Evolutionary conservation across 805 yeast genomes (phyloP), one percentile per base, ranked within the genome.

Genomic region (Kazachstania bromeliacearum): DNA sequence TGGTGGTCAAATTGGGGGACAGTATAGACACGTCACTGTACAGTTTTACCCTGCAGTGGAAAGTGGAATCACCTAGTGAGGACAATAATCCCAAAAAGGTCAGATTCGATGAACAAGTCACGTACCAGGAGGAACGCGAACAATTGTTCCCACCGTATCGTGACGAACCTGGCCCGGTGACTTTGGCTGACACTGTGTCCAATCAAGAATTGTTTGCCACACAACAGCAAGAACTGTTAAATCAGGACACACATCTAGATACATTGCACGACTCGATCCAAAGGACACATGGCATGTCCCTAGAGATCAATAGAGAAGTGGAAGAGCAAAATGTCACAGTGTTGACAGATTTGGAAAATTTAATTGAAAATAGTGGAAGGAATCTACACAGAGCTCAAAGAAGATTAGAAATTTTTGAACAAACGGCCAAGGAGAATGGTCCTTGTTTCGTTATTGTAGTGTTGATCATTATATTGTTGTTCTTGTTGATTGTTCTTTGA

Each of bases 361-460:
- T 68, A 28, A 52, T 74, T 14, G 69, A 66, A 33, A 45, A 55
- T 22, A 60, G 68, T n/a, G 68, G 66, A 18, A 47, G 60, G 24
- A 60, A 64, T 25, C 47, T 74, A 10, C 45, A 50, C 3, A 51
- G 66, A 22, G 77, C 77, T 0, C 57, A 58, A 28, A 51, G 51
- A 24, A 59, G 67, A 38, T 45, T 74, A 33, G 54, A 49, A 5
- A 53, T 51, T 20, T 70, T 70, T 35, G 61, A 62, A 24, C 55
- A 55, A 13, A 63, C 60, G 20, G 59, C 73, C 12, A 63, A 60
- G 31, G 70, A 68, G 38, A 68, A 70, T 43, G 71, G 72, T 0
- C 71, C 68, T 23, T 72, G 78, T 66, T 45, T 64, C 22, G 63
- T 68, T 0, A 74, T 74, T 7, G 43, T 68, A 1, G 55, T 64